phyloP scores from a whole-genome alignment of 805 yeast species.

The Ogataea trehaloabstinens region DNA sequence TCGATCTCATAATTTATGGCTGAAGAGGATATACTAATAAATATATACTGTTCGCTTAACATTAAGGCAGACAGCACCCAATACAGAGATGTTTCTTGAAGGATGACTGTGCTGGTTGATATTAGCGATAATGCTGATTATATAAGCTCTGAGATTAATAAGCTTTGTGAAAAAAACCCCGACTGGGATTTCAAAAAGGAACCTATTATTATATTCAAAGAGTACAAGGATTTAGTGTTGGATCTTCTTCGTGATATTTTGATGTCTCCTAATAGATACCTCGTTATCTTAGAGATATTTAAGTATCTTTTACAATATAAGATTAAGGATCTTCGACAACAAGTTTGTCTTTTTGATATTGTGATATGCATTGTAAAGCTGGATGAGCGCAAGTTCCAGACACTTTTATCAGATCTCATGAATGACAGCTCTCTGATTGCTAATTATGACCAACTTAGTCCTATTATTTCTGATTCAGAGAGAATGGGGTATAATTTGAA shows the following conservation, averaged over 20 bases:
- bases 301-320: conserved; percentile 6
- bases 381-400: conserved; percentile 18
- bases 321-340: conserved; percentile 11
- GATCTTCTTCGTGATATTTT: conserved; percentile 12
- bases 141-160: conserved; percentile 12
- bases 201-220: conserved; percentile 20
- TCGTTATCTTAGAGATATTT: conserved; percentile 15
- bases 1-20: too few species aligned
- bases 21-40: too few species aligned
- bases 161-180: conserved; percentile 14
- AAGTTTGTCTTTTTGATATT: conserved; percentile 26
- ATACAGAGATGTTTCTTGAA: background rate
- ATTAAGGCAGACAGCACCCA: too few species aligned
- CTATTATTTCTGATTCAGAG: conserved; percentile 12
- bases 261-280: conserved; percentile 16
- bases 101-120: conserved; percentile 2
- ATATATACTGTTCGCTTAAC: too few species aligned
- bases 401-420: conserved; percentile 24
- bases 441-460: conserved; percentile 11
- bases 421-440: conserved; percentile 4
- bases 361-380: conserved; percentile 19
- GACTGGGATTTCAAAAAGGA: conserved; percentile 19
- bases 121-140: conserved; percentile 2
- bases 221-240: conserved; percentile 23
- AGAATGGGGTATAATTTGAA: conserved; percentile 26